Percentiles rank a stretch among this genome's conserved stretches.
phyloP scores from a whole-genome alignment of 192 early-diverging fungal species.

The Umbelopsis vinacea region DNA sequence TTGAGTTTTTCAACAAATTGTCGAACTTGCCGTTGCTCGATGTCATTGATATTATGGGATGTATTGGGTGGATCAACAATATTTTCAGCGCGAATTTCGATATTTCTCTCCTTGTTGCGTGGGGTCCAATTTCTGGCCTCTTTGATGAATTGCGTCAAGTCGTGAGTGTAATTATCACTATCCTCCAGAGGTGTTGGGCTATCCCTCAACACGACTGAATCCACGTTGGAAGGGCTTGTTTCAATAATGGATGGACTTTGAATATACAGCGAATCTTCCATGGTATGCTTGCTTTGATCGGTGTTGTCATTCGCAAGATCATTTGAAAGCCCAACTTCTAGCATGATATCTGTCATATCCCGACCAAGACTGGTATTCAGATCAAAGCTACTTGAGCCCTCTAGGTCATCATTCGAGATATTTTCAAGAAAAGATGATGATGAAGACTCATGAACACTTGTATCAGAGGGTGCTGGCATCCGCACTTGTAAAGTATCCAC shows the following conservation, averaged over 20 bases:
- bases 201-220: background rate
- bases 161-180: background rate
- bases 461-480: conserved; percentile 14
- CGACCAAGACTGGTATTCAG: background rate
- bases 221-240: background rate
- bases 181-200: background rate
- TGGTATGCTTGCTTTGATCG: background rate
- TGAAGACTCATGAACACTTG: background rate
- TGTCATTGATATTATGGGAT: background rate
- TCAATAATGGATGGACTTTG: background rate
- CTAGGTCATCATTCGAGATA: background rate
- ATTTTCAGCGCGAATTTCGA: background rate
- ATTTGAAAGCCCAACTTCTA: background rate
- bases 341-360: conserved; percentile 1
- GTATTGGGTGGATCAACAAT: background rate
- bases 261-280: background rate
- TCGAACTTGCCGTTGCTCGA: conserved; percentile 9
- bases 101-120: background rate
- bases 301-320: background rate
- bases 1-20: conserved; percentile 11
- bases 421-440: background rate
- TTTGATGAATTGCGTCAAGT: background rate
- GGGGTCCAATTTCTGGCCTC: conserved; percentile 1
- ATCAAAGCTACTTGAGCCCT: background rate
- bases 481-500: conserved; percentile 18